Evolutionary conservation across 257 asterid species (phyloP).

Genomic region (Osmanthus fragrans): DNA sequence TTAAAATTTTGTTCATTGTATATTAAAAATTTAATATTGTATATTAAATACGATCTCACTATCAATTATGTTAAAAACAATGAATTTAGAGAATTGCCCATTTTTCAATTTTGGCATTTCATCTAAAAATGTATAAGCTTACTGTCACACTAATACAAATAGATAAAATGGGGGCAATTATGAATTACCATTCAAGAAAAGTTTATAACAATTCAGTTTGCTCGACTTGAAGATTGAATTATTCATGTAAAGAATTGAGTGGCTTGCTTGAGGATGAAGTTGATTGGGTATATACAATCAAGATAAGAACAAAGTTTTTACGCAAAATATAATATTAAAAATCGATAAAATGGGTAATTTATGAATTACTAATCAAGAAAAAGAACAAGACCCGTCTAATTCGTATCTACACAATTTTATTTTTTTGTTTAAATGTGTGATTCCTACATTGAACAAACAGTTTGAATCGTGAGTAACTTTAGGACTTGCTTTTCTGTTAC

Average conservation of each 20-base stretch:
- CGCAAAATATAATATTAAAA: too few species aligned
- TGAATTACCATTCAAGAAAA: too few species aligned
- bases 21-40: neutral
- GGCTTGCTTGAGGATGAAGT: too few species aligned
- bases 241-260: neutral
- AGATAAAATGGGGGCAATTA: neutral
- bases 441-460: neutral
- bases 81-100: too few species aligned
- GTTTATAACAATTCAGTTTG: neutral
- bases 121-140: too few species aligned
- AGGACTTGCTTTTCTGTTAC: neutral
- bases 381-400: too few species aligned
- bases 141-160: neutral
- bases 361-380: neutral
- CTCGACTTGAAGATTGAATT: too few species aligned
- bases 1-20: neutral
- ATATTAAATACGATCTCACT: neutral
- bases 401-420: too few species aligned
- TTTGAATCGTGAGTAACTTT: neutral
- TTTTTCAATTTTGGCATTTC: too few species aligned
- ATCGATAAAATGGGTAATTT: neutral
- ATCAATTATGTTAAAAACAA: too few species aligned
- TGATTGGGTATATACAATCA: neutral
- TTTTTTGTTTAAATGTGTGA: slow-evolving; percentile 13
- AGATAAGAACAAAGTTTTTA: neutral